phyloP scores from a whole-genome alignment of 345 rosid species.

The Firmiana major region DNA sequence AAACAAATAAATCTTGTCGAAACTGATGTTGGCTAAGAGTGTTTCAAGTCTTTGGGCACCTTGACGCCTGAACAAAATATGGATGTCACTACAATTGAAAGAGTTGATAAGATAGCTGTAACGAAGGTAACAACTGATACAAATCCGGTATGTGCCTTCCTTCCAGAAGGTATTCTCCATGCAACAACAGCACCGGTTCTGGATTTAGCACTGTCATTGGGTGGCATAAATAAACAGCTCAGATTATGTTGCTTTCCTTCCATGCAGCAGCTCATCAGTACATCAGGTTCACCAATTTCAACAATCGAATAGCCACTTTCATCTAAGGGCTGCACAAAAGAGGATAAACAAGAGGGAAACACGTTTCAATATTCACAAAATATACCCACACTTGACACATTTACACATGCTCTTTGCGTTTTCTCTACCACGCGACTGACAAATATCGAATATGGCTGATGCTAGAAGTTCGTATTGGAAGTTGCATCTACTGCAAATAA shows the following conservation, averaged over 20 bases:
- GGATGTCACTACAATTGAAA: conserved; percentile 4
- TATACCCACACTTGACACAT: background rate
- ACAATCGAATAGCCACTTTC: conserved; percentile 62
- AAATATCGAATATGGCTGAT: background rate
- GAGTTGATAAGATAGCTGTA: background rate
- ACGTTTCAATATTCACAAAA: background rate
- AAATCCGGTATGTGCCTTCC: conserved; percentile 36
- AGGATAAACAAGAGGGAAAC: background rate
- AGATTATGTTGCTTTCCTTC: conserved; percentile 20
- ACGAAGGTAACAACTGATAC: conserved; percentile 57
- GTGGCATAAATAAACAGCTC: conserved; percentile 40
- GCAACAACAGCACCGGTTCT: conserved; percentile 26
- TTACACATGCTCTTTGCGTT: background rate
- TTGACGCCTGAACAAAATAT: background rate
- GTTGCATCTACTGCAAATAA: background rate
- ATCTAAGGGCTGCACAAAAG: conserved; percentile 41
- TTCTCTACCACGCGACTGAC: background rate
- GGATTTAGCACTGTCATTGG: conserved; percentile 13
- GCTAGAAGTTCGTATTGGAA: background rate
- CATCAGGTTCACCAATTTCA: conserved; percentile 59
- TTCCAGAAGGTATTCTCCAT: conserved; percentile 72
- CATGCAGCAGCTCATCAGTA: conserved; percentile 40
- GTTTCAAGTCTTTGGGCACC: background rate
- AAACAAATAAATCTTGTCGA: background rate
- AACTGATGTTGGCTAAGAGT: background rate